Evolutionary conservation across 768 basidiomycete species (phyloP), one percentile per base, ranked within the genome.

Genomic region (Pisolithus tinctorius): DNA sequence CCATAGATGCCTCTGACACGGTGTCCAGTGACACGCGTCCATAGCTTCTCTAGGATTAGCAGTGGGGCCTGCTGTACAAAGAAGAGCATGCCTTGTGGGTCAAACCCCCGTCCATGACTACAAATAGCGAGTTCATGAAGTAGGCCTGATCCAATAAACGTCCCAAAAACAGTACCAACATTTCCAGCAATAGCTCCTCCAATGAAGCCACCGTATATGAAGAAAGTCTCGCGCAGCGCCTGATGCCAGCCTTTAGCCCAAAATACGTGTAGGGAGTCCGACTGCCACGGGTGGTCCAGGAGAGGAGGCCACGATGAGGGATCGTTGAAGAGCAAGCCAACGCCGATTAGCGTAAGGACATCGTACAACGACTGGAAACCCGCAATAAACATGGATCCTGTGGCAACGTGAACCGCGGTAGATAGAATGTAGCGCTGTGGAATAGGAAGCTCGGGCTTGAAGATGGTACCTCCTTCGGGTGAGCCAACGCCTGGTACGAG

Each of bases 191-290:
- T 50, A 63, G 61, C 57, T 45, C 53, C 51, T 16, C 83, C 81
- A 2, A 81, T 78, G 52, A 80, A 80, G 3, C 86, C 89, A 1
- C 89, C 90, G 41, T 77, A 79, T 10, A 87, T 73, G 41, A 88
- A 68, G 64, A 91, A 88, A 0, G 81, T 85, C 56, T 80, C 77
- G 7, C 87, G 77, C 36, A 92, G 73, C 5, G 81, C 60, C 61
- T 91, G 87, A 60, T 92, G 89, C 89, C 90, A 91, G 36, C 80
- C 74, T 56, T 72, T 77, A 0, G 82, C 74, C 90, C 89, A 92
- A 55, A 91, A 81, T 25, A 71, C 68, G 59, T 84, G 82, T 62
- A 92, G 71, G 0, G 87, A 89, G 44, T 81, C 73, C 4, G 85
- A 67, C 13, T 58, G 61, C 83, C 84, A 92, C 1, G 89, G 88